Conservation (phyloP, 1,139 yeast species). For the Hyphopichia pseudoburtonii region DNA sequence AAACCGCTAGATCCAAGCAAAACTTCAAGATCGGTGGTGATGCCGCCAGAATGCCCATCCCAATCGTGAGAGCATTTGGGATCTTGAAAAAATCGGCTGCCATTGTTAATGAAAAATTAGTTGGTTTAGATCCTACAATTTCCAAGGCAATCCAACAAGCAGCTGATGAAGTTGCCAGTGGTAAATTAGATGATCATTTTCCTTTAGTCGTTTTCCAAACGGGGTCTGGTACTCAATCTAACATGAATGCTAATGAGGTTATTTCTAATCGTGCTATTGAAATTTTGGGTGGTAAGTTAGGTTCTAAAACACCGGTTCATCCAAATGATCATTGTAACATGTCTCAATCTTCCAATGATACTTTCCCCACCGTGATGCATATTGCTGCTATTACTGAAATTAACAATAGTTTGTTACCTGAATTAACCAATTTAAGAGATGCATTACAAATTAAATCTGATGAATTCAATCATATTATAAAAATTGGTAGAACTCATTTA, state of each 20-base stretch:
- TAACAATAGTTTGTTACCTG: conserved; percentile 71
- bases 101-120: conserved; percentile 79
- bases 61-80: conserved; percentile 90
- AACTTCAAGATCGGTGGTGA: conserved; percentile 96
- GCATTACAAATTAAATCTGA: conserved; percentile 73
- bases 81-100: conserved; percentile 94
- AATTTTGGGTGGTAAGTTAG: conserved; percentile 85
- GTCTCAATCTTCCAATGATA: conserved; percentile 97
- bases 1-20: conserved; percentile 89
- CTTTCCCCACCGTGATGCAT: conserved; percentile 99
- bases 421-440: conserved; percentile 72
- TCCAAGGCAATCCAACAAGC: conserved; percentile 88
- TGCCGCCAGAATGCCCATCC: conserved; percentile 88
- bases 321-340: conserved; percentile 98
- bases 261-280: conserved; percentile 98
- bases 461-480: conserved; percentile 85
- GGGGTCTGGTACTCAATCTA: conserved; percentile 97
- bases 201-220: conserved; percentile 98
- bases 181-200: conserved; percentile 90
- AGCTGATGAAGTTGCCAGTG: conserved; percentile 91
- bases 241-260: conserved; percentile 98
- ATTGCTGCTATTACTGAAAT: conserved; percentile 96
- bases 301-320: conserved; percentile 91
- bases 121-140: conserved; percentile 76
- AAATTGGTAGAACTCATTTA: conserved; percentile 97